Percentiles rank a stretch among this genome's conserved stretches.
phyloP scores from a whole-genome alignment of 148 eudicot genomes.

The Rhododendron kiyosumense region DNA sequence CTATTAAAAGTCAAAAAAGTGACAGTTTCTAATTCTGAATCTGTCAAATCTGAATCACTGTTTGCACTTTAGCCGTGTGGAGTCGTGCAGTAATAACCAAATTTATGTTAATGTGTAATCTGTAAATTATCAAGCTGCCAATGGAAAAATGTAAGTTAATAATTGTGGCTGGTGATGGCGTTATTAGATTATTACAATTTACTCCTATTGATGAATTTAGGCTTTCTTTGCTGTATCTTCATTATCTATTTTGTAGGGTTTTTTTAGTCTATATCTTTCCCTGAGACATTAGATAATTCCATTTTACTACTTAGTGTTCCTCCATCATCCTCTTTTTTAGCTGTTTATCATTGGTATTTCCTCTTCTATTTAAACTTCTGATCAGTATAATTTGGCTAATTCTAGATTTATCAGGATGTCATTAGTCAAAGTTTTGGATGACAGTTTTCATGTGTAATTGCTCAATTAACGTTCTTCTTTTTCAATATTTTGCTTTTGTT shows the following conservation, averaged over 20 bases:
- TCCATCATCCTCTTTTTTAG: neutral
- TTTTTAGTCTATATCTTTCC: neutral
- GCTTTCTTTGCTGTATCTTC: neutral
- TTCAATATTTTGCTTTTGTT: neutral
- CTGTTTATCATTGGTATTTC: neutral
- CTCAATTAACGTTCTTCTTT: neutral
- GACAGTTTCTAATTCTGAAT: neutral
- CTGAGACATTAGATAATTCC: neutral
- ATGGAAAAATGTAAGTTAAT: neutral
- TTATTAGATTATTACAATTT: neutral
- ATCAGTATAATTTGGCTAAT: neutral
- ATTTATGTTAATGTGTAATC: neutral
- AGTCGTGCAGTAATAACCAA: neutral
- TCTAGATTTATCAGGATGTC: neutral
- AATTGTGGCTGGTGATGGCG: neutral
- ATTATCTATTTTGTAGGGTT: neutral
- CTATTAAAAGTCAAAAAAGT: too few relatives aligned
- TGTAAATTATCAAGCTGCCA: neutral
- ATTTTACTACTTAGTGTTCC: neutral
- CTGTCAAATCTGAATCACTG: neutral
- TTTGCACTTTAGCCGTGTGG: neutral
- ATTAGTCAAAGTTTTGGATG: neutral
- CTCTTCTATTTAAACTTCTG: neutral
- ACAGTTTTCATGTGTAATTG: neutral
- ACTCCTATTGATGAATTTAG: neutral